These are phyloP conservation scores for Hortaea sp. DNA, from an alignment of 2,329 filamentous ascomycete genomes.

Conservation along the genomic window DNA sequence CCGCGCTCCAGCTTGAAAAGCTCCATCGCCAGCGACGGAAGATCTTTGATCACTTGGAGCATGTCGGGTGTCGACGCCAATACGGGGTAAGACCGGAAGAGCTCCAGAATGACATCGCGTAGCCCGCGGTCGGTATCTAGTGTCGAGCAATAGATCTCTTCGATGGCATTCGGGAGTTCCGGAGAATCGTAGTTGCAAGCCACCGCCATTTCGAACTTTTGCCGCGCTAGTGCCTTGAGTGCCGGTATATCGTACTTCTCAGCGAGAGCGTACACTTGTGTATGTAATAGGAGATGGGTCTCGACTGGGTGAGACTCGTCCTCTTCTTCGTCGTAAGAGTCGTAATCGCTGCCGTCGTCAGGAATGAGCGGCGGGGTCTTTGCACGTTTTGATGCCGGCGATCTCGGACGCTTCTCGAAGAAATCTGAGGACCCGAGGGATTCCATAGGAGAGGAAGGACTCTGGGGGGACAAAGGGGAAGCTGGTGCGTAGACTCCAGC, in stretches of 20 bases:
- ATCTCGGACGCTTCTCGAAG: constrained; percentile 11
- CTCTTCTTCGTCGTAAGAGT: constrained; percentile 24
- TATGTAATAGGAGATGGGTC: constrained; percentile 36
- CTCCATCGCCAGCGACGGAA: constrained; percentile 38
- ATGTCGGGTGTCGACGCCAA: constrained; percentile 37
- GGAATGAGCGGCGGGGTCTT: constrained; percentile 16
- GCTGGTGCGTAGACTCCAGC: constrained; percentile 19
- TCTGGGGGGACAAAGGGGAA: constrained; percentile 10
- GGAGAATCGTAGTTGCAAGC: constrained; percentile 33
- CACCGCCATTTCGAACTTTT: constrained; percentile 38
- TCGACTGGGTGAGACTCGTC: constrained; percentile 27
- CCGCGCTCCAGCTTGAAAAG: constrained; percentile 39
- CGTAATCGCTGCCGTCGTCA: constrained; percentile 27
- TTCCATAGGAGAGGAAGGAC: constrained; percentile 7
- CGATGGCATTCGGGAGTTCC: constrained; percentile 38
- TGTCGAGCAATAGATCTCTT: constrained; percentile 40
- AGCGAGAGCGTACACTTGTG: constrained; percentile 40
- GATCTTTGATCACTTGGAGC: constrained; percentile 34
- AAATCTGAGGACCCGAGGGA: constrained; percentile 8
- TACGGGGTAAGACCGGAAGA: constrained; percentile 37
- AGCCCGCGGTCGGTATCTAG: constrained; percentile 41
- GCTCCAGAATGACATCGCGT: constrained; percentile 37
- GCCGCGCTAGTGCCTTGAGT: constrained; percentile 35
- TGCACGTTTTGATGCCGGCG: constrained; percentile 8
- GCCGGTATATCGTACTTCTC: constrained; percentile 42